Percentiles rank a stretch among this genome's conserved stretches.
These are phyloP conservation scores for Leptomonas seymouri DNA, from an alignment of 208 protist species.

Conservation along the genomic window DNA sequence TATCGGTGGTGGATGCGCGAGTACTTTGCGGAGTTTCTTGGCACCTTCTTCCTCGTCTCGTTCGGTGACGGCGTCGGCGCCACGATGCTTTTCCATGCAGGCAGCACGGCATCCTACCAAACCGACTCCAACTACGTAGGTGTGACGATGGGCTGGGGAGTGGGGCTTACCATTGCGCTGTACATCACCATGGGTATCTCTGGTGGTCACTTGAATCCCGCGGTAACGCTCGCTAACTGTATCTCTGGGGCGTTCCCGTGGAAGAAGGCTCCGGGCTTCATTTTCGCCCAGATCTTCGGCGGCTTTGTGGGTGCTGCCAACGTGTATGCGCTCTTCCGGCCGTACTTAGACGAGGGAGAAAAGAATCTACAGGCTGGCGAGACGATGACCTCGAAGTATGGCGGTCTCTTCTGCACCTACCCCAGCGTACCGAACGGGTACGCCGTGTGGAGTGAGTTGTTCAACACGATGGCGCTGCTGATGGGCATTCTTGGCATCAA, in stretches of 20 bases:
- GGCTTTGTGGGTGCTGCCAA: conserved; percentile 40
- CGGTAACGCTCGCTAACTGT: conserved; percentile 54
- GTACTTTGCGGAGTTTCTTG: conserved; percentile 60
- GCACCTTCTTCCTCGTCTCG: conserved; percentile 53
- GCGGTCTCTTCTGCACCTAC: conserved; percentile 61
- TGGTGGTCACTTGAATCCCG: conserved; percentile 58
- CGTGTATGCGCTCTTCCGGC: conserved; percentile 44
- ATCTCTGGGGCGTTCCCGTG: conserved; percentile 45
- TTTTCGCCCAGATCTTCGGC: conserved; percentile 47
- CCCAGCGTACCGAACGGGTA: conserved; percentile 31
- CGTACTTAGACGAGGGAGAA: conserved; percentile 31
- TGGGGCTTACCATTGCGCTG: conserved; percentile 45
- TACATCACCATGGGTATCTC: conserved; percentile 50
- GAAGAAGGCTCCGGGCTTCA: conserved; percentile 50
- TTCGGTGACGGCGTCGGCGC: conserved; percentile 46
- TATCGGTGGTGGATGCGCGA: conserved; percentile 41
- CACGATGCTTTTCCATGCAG: conserved; percentile 26
- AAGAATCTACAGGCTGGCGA: conserved; percentile 14
- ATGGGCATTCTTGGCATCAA: conserved; percentile 52
- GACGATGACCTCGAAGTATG: conserved; percentile 32
- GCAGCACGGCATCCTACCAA: conserved; percentile 8
- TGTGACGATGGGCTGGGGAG: conserved; percentile 50
- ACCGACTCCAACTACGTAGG: conserved; percentile 28
- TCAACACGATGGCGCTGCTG: conserved; percentile 47
- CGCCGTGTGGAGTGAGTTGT: conserved; percentile 44